These are phyloP conservation scores for Amborella trichopoda DNA, from an alignment of 164 flowering plant genomes.

Conservation along the genomic window DNA sequence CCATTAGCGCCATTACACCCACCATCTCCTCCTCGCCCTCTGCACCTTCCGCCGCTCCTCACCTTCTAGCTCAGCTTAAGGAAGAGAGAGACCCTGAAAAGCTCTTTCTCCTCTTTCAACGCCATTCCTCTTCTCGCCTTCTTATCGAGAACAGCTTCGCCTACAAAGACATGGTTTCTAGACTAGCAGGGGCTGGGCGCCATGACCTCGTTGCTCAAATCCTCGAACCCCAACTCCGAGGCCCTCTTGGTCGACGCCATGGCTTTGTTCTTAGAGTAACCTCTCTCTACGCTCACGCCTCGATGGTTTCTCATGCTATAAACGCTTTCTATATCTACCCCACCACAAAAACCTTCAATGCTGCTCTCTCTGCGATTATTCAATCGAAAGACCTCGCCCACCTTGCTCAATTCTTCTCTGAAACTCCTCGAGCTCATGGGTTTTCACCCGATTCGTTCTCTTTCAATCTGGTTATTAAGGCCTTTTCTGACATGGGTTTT, in stretches of 20 bases:
- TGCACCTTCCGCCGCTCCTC: neutral
- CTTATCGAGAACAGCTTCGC: conserved; percentile 65
- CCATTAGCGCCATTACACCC: neutral
- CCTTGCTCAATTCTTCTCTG: conserved; percentile 26
- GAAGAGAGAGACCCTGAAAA: conserved; percentile 64
- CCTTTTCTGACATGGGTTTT: conserved; percentile 49
- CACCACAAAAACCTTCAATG: conserved; percentile 69
- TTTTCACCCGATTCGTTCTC: conserved; percentile 36
- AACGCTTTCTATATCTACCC: conserved; percentile 39
- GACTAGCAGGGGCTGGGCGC: conserved; percentile 62
- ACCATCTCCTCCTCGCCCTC: too few relatives aligned
- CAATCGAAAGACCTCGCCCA: conserved; percentile 25
- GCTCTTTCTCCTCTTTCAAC: conserved; percentile 46
- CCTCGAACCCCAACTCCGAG: conserved; percentile 58
- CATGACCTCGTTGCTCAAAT: conserved; percentile 53
- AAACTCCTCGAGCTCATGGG: conserved; percentile 22
- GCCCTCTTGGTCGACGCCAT: conserved; percentile 53
- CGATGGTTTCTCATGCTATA: conserved; percentile 52
- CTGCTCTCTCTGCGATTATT: conserved; percentile 46
- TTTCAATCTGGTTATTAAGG: conserved; percentile 43
- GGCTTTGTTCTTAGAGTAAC: conserved; percentile 65
- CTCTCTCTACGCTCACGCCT: conserved; percentile 61
- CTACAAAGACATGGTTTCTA: conserved; percentile 55
- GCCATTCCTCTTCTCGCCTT: conserved; percentile 42
- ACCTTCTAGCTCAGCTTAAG: conserved; percentile 25